A percentile compares a stretch with the other conserved stretches of the same genome.
Evolutionary conservation across 495 filamentous ascomycete genomes (phyloP).

Genomic region (Penicillium egyptiacum): DNA sequence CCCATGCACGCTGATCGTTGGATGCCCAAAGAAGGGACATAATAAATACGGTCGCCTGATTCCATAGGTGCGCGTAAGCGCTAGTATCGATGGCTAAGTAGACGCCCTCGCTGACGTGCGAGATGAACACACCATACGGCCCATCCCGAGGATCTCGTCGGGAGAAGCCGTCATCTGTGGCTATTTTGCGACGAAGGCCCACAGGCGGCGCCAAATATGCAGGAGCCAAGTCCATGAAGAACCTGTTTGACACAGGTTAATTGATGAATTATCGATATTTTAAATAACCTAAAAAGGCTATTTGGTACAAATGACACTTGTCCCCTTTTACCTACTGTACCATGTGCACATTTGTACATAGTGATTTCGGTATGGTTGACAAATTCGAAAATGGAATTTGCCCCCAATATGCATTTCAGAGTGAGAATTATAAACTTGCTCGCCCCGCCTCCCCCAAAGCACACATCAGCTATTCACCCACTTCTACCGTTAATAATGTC

Average conservation of each 20-base stretch:
- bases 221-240: not conserved
- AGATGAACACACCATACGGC: not conserved
- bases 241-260: not conserved
- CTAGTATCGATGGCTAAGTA: not conserved
- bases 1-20: not conserved
- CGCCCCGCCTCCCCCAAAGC: not conserved
- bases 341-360: conserved; percentile 3
- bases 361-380: not conserved
- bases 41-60: not conserved
- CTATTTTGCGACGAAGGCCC: not conserved
- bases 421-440: not conserved
- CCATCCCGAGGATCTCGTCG: not conserved
- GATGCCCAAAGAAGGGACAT: not conserved
- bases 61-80: not conserved
- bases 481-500: not conserved
- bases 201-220: conserved; percentile 1
- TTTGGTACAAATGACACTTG: not conserved
- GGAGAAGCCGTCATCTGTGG: not conserved
- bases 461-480: not conserved
- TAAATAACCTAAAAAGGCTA: not conserved
- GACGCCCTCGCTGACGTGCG: not conserved
- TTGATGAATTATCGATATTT: not conserved
- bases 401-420: not conserved
- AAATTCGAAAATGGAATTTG: not conserved
- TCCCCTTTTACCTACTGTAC: not conserved